These are phyloP conservation scores for Fusarium scirpi DNA, from an alignment of 2,329 filamentous ascomycete species.

Conservation along the genomic window DNA sequence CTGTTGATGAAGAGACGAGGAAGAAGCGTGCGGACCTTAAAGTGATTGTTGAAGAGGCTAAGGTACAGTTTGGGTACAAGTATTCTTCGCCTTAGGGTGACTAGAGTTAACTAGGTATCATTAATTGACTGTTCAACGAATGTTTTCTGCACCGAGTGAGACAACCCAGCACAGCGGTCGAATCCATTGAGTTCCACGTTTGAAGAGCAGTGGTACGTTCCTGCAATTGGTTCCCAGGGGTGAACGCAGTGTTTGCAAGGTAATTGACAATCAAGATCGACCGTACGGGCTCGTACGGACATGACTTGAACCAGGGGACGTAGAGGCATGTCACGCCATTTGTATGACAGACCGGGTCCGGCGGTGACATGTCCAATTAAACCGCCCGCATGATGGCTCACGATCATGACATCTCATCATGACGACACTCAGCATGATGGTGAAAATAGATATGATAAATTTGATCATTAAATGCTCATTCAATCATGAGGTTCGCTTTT, in stretches of 20 bases:
- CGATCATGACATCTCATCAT: conserved; percentile 35
- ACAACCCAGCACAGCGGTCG: background rate
- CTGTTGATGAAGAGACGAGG: conserved; percentile 36
- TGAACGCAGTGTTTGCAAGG: background rate
- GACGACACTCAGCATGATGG: conserved; percentile 21
- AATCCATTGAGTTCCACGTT: background rate
- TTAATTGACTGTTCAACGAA: background rate
- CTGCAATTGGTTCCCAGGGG: background rate
- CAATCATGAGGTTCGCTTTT: conserved; percentile 42
- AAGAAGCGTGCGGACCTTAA: conserved; percentile 44
- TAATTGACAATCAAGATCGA: background rate
- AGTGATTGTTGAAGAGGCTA: conserved; percentile 54
- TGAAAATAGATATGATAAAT: conserved; percentile 26
- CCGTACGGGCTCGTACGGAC: background rate
- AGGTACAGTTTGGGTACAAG: conserved; percentile 63
- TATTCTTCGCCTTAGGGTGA: conserved; percentile 55
- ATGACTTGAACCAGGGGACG: background rate
- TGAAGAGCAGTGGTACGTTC: background rate
- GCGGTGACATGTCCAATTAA: conserved; percentile 1
- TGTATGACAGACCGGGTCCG: background rate
- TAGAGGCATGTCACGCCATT: background rate
- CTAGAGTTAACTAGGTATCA: background rate
- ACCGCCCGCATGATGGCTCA: conserved; percentile 22
- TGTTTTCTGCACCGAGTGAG: background rate
- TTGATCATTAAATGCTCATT: conserved; percentile 46